Percentiles rank a stretch among this genome's conserved stretches.
phyloP scores from a whole-genome alignment of 768 basidiomycete species.

The Neoboletus magnificus region DNA sequence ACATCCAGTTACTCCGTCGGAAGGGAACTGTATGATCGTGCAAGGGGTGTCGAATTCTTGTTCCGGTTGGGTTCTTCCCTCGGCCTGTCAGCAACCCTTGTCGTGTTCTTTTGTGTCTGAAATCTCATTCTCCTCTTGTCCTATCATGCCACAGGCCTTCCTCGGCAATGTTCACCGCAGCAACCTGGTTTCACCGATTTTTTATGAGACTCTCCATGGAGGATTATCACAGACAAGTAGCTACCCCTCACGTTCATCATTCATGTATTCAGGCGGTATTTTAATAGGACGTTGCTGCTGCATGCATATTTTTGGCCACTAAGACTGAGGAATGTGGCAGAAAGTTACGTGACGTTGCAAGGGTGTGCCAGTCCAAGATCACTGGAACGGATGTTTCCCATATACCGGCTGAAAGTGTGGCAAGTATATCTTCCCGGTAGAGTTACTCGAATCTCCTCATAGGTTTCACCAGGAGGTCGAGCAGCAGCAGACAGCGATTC shows the following conservation, averaged over 20 bases:
- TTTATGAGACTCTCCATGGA: slow-evolving; percentile 86
- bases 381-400: slow-evolving; percentile 50
- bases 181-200: slow-evolving; percentile 89
- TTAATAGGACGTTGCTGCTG: slow-evolving; percentile 72
- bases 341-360: slow-evolving; percentile 82
- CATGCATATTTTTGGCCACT: slow-evolving; percentile 86
- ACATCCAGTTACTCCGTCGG: slow-evolving; percentile 47
- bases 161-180: slow-evolving; percentile 81
- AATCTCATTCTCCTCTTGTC: slow-evolving; percentile 10
- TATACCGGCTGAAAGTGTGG: slow-evolving; percentile 64
- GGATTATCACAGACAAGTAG: slow-evolving; percentile 73
- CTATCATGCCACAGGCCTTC: slow-evolving; percentile 52
- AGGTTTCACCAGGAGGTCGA: slow-evolving; percentile 63
- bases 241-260: slow-evolving; percentile 4
- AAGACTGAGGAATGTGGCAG: slow-evolving; percentile 89
- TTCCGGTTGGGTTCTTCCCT: slow-evolving; percentile 79
- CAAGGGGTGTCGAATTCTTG: slow-evolving; percentile 81
- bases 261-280: slow-evolving; percentile 7
- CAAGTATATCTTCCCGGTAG: slow-evolving; percentile 30
- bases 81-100: slow-evolving; percentile 54
- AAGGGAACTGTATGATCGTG: slow-evolving; percentile 74
- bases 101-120: slow-evolving; percentile 4
- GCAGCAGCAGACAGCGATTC: slow-evolving; percentile 62
- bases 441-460: not conserved
- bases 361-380: slow-evolving; percentile 69